Evolutionary conservation across 2,329 filamentous ascomycete species (phyloP), one percentile per base, ranked within the genome.

Genomic region (Xylariaceae sp.): DNA sequence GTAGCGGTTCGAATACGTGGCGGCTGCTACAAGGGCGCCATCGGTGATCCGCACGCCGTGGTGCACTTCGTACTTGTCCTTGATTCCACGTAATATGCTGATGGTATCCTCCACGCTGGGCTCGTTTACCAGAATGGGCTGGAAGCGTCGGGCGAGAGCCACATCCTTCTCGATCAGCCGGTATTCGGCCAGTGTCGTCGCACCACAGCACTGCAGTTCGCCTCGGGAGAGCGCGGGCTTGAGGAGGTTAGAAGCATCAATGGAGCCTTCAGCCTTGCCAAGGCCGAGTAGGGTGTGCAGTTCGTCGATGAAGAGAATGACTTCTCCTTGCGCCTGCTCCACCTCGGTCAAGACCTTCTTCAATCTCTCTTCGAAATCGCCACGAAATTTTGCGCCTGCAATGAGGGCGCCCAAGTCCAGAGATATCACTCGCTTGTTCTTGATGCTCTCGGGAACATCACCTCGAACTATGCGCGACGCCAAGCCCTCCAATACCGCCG

Each of bases 21-120:
- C 89, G 2, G 92, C 90, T 2, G 92, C 88, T 11, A 98, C 90
- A 9, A 97, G 68, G 5, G 92, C 88, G 2, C 85, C 83, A 54
- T 97, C 92, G 0, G 88, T 94, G 50, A 98, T 97, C 38, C 89
- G 76, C 0, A 97, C 90, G 64, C 92, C 90, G 56, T 98, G 92
- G 51, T 97, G 92, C 0, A 97, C 87, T 61, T 97, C 92, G 56
- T 98, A 98, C 50, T 88, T 87, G 57, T 97, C 89, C 59, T 97
- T 97, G 68, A 98, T 96, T 34, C 90, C 92, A 56, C 92, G 81
- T 1, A 98, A 70, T 41, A 98, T 97, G 35, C 88, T 95, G 46
- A 98, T 89, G 0, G 92, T 96, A 51, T 96, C 89, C 51, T 87
- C 80, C 1, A 97, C 89, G 0, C 79, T 83, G 0, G 92, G 92